Evolutionary conservation across 805 yeast genomes (phyloP), one percentile per base, ranked within the genome.

Genomic region (Lipomyces yamadae): DNA sequence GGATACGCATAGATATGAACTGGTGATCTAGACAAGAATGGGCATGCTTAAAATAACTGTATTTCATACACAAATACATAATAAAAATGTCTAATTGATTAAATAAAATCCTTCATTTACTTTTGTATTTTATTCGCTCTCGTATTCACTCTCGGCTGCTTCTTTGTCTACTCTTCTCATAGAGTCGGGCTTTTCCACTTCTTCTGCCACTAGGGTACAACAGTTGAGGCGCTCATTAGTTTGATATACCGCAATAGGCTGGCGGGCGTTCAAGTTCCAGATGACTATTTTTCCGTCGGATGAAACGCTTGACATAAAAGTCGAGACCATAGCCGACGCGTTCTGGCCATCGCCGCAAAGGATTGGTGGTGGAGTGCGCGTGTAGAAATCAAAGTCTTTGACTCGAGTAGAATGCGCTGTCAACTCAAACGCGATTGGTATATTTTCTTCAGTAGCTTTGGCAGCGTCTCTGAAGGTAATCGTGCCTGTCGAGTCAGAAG

Each of bases 241-340:
- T 70, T 88, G 91, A 76, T 92, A 94, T 2, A 92, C 95, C 0
- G 97, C 98, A 32, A 92, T 84, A 77, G 92, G 97, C 50, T 91
- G 96, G 73, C 84, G 83, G 1, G 80, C 74, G 0, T 79, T 76
- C 75, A 88, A 79, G 75, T 93, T 89, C 97, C 98, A 94, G 2
- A 94, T 90, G 6, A 95, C 96, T 61, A 94, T 88, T 74, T 86
- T 90, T 33, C 98, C 98, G 77, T 94, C 98, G 0, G 98, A 91
- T 0, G 97, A 91, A 11, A 92, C 91, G 1, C 97, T 89, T 0
- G 91, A 84, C 74, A 95, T 77, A 74, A 83, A 89, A 81, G 13
- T 82, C 81, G 48, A 81, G 78, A 37, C 48, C 30, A 29, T 34
- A 50, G 11, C 10, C 29, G 18, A 45, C 60, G 13, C 15, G 3